Conservation (phyloP, 2,329 filamentous ascomycete genomes). For the Coleophoma cylindrospora region DNA sequence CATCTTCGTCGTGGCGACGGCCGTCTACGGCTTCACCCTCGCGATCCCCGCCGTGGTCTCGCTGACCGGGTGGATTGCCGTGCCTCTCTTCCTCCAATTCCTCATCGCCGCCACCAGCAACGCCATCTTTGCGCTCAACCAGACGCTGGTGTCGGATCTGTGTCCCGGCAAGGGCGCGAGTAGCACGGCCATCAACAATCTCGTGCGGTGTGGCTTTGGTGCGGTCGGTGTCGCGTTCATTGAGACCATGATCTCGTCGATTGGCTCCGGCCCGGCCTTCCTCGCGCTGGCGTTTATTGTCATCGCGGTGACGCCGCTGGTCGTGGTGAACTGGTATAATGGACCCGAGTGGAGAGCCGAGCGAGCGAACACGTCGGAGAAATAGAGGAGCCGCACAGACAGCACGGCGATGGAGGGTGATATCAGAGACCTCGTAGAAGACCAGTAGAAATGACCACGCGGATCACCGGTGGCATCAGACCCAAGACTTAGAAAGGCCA, state of each 20-base stretch:
- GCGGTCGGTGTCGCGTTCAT: conserved; percentile 23
- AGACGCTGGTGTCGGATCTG: conserved; percentile 26
- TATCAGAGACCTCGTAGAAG: no score
- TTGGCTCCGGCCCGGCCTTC: conserved; percentile 15
- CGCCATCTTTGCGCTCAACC: conserved; percentile 29
- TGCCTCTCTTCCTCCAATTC: conserved; percentile 25
- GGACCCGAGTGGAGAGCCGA: conserved; percentile 13
- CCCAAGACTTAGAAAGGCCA: no score
- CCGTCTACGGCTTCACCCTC: conserved; percentile 29
- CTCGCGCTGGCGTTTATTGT: conserved; percentile 10
- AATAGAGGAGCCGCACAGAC: no score
- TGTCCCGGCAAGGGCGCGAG: conserved; percentile 25
- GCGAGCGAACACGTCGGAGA: neutral
- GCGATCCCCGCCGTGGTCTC: conserved; percentile 4
- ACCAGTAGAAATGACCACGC: no score
- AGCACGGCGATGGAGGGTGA: no score
- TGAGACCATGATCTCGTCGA: conserved; percentile 15
- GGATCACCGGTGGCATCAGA: no score
- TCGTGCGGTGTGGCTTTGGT: conserved; percentile 26
- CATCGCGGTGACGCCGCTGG: conserved; percentile 6
- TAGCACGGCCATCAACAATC: conserved; percentile 29
- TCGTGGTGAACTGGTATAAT: conserved; percentile 13
- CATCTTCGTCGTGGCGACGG: conserved; percentile 30
- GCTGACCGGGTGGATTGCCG: conserved; percentile 9
- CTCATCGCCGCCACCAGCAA: conserved; percentile 29